Percentiles rank a stretch among this genome's conserved stretches.
phyloP scores from a whole-genome alignment of 1,139 yeast genomes.

The Meyerozyma smithsonii region DNA sequence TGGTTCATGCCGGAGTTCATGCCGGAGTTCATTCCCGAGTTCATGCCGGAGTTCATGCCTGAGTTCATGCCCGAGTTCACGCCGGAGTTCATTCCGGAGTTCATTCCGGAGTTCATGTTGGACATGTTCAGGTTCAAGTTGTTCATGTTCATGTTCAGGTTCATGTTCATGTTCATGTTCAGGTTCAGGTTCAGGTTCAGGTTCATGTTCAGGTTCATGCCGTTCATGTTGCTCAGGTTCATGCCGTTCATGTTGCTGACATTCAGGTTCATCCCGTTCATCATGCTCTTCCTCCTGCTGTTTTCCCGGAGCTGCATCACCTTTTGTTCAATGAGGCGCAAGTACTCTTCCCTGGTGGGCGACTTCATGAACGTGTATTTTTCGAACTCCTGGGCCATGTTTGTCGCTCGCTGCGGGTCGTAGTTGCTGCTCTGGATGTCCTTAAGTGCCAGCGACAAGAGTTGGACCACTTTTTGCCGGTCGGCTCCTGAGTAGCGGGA shows the following conservation, averaged over 20 bases:
- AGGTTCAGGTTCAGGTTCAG: slow-evolving; percentile 1
- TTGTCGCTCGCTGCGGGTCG: slow-evolving; percentile 35
- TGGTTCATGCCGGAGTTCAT: neutral
- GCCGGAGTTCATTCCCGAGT: neutral
- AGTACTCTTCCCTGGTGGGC: slow-evolving; percentile 37
- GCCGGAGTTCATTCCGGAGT: neutral
- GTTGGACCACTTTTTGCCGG: slow-evolving; percentile 40
- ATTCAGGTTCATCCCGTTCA: slow-evolving; percentile 2
- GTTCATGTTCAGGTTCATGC: slow-evolving; percentile 4
- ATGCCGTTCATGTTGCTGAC: neutral
- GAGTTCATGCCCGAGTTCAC: neutral
- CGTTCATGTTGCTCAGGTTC: slow-evolving; percentile 4
- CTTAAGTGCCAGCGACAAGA: slow-evolving; percentile 34
- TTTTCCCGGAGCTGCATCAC: slow-evolving; percentile 30
- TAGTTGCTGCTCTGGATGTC: slow-evolving; percentile 35
- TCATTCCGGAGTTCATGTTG: neutral
- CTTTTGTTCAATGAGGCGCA: slow-evolving; percentile 35
- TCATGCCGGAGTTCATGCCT: neutral
- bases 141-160: slow-evolving; percentile 1
- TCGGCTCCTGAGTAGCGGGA: slow-evolving; percentile 34
- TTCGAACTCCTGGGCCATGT: slow-evolving; percentile 44
- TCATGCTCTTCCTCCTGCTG: slow-evolving; percentile 4
- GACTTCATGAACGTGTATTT: slow-evolving; percentile 38
- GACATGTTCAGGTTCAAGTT: neutral
- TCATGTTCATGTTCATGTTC: slow-evolving; percentile 4